phyloP scores from a whole-genome alignment of 176 grass and related monocot species.

The Themeda triandra region DNA sequence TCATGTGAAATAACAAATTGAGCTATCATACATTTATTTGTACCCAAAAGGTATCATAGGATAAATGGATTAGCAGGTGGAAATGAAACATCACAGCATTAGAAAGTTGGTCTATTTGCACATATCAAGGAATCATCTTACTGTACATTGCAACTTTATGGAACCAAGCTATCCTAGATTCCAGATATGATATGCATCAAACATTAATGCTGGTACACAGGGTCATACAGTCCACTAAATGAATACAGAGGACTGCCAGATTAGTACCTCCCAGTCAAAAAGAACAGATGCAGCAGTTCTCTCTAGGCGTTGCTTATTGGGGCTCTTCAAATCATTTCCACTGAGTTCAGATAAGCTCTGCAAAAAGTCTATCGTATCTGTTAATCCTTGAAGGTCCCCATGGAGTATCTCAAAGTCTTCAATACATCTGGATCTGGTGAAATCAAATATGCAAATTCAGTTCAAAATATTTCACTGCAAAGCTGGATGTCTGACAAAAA shows the following conservation, averaged over 20 bases:
- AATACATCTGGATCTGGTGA: constrained; percentile 57
- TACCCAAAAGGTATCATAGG: background rate
- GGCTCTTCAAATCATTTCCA: constrained; percentile 49
- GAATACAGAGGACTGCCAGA: background rate
- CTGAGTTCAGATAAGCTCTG: constrained; percentile 74
- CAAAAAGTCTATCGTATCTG: constrained; percentile 83
- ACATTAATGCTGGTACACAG: constrained; percentile 4
- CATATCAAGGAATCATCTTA: background rate
- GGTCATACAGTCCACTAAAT: background rate
- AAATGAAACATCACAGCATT: constrained; percentile 17
- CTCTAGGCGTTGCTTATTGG: constrained; percentile 68
- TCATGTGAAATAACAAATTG: background rate
- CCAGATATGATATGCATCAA: background rate
- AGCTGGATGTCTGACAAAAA: background rate
- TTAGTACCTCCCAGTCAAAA: constrained; percentile 83
- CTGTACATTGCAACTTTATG: constrained; percentile 21
- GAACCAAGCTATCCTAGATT: background rate
- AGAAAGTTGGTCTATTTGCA: background rate
- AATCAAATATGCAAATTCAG: constrained; percentile 30
- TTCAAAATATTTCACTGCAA: constrained; percentile 7
- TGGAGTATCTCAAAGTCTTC: constrained; percentile 92
- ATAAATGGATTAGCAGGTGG: background rate
- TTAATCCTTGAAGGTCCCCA: constrained; percentile 79
- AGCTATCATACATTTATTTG: background rate
- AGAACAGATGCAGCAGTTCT: constrained; percentile 75